phyloP scores from a whole-genome alignment of 176 grass and related monocot genomes.

The Triticum dicoccoides region DNA sequence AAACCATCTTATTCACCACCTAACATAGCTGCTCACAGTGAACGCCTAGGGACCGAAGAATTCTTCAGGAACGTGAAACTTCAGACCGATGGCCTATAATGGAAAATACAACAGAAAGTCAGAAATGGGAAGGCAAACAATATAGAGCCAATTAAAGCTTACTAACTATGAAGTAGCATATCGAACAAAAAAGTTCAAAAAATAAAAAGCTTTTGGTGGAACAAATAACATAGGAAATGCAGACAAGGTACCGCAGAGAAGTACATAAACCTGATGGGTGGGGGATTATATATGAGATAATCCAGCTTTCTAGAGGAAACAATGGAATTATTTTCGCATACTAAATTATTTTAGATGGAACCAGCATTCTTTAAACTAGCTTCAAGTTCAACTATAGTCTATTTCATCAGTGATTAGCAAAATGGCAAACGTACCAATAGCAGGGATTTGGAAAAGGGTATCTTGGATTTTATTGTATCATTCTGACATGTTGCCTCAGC shows the following conservation, averaged over 20 bases:
- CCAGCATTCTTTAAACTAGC: neutral
- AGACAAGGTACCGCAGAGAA: neutral
- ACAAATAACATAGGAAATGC: neutral
- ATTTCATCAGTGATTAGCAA: neutral
- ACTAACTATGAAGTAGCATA: neutral
- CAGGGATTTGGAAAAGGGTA: neutral
- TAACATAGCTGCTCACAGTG: neutral
- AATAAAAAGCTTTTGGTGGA: neutral
- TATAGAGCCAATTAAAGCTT: neutral
- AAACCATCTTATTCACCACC: constrained; percentile 13
- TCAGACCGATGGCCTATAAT: constrained; percentile 64
- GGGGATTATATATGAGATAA: neutral
- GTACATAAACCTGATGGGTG: neutral
- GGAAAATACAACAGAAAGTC: constrained; percentile 1
- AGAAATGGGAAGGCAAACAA: neutral
- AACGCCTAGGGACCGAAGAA: constrained; percentile 44
- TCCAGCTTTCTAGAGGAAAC: neutral
- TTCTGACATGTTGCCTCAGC: neutral
- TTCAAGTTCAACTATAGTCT: neutral
- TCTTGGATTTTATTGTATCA: neutral
- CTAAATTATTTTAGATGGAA: neutral
- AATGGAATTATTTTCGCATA: neutral
- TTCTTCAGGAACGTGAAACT: constrained; percentile 74
- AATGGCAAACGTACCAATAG: neutral
- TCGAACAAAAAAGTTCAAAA: neutral